These are phyloP conservation scores for Penicillium sp. DNA, from an alignment of 2,329 filamentous ascomycete species.

Conservation along the genomic window DNA sequence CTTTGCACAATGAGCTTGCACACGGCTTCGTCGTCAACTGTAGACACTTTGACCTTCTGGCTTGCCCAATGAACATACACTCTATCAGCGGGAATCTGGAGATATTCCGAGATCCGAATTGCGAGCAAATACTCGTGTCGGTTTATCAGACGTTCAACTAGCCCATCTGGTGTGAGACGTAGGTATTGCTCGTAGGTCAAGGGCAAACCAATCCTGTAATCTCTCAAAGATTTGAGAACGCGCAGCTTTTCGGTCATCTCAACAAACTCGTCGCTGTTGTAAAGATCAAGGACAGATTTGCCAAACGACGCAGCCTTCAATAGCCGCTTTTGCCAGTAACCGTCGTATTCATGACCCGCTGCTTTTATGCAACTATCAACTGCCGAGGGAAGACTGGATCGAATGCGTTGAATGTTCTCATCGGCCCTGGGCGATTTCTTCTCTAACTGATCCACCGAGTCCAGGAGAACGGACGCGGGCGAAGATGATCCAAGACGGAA, in stretches of 20 bases:
- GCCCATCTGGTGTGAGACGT: constrained; percentile 81
- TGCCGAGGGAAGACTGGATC: constrained; percentile 82
- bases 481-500: constrained; percentile 87
- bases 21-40: constrained; percentile 83
- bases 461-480: constrained; percentile 86
- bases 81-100: constrained; percentile 80
- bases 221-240: constrained; percentile 88
- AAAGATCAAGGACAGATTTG: constrained; percentile 94
- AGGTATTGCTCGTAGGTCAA: constrained; percentile 93
- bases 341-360: constrained; percentile 85
- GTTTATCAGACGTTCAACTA: constrained; percentile 84
- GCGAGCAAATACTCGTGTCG: constrained; percentile 90
- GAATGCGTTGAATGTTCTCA: constrained; percentile 94
- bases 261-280: constrained; percentile 98
- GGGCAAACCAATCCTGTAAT: constrained; percentile 86
- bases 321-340: constrained; percentile 91
- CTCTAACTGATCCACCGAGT: constrained; percentile 88
- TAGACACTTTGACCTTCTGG: constrained; percentile 83
- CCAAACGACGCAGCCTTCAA: constrained; percentile 97
- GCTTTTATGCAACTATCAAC: constrained; percentile 93
- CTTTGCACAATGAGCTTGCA: constrained; percentile 85
- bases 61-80: constrained; percentile 98
- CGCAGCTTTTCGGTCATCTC: constrained; percentile 95
- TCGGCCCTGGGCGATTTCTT: constrained; percentile 95
- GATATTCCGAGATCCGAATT: constrained; percentile 81